phyloP scores from a whole-genome alignment of 1,139 yeast species.

The Hyphopichia burtonii region DNA sequence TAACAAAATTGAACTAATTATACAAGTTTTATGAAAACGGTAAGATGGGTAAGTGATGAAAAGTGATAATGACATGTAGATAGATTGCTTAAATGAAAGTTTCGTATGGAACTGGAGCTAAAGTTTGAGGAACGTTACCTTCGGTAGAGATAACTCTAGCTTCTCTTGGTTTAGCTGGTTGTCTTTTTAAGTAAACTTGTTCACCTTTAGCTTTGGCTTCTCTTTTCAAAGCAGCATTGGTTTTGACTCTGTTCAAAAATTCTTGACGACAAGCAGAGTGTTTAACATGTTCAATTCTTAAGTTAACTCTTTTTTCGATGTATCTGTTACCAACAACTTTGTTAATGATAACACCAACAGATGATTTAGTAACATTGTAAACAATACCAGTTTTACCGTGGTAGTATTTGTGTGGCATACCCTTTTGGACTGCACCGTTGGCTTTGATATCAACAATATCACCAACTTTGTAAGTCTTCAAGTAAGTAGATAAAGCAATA shows the following conservation, averaged over 20 bases:
- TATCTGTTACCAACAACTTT: conserved; percentile 99
- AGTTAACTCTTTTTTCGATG: conserved; percentile 97
- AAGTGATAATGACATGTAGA: neutral
- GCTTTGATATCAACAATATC: conserved; percentile 99
- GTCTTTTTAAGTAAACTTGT: conserved; percentile 92
- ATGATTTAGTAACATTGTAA: conserved; percentile 96
- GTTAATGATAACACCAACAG: conserved; percentile 98
- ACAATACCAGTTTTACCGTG: conserved; percentile 99
- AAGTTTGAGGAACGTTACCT: conserved; percentile 89
- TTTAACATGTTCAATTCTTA: conserved; percentile 98
- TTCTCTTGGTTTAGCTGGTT: conserved; percentile 97
- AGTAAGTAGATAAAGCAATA: conserved; percentile 92
- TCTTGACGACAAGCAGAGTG: conserved; percentile 99
- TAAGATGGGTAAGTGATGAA: neutral
- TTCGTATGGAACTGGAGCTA: conserved; percentile 99
- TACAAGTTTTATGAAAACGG: conserved; percentile 8
- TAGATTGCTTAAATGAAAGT: conserved; percentile 80
- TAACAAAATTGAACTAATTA: conserved; percentile 14
- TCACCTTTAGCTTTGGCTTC: conserved; percentile 97
- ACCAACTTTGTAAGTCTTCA: conserved; percentile 97
- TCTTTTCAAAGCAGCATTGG: conserved; percentile 88
- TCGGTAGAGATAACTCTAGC: conserved; percentile 77
- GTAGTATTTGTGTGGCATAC: conserved; percentile 99
- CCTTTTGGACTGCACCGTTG: conserved; percentile 98
- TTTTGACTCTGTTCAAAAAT: conserved; percentile 96